A percentile compares a stretch with the other conserved stretches of the same genome.
Conservation (phyloP, 2,329 filamentous ascomycete species). For the Escovopsis weberi region DNA sequence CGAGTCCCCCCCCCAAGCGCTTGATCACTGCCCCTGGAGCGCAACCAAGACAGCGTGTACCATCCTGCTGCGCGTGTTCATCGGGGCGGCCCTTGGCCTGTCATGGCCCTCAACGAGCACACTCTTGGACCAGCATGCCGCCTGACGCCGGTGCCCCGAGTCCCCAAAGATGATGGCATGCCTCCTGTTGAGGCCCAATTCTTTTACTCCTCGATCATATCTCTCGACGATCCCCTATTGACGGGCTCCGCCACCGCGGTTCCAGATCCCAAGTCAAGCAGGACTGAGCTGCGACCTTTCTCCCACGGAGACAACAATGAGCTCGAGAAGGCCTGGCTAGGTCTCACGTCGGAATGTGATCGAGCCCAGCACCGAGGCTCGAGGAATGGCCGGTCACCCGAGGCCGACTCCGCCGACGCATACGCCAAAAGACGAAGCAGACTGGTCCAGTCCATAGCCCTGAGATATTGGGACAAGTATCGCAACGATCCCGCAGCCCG, state of each 20-base stretch:
- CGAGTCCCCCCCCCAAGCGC: no score
- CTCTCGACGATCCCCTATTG: slow-evolving; percentile 81
- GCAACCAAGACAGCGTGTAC: no score
- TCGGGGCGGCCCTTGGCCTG: neutral
- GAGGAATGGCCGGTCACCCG: slow-evolving; percentile 6
- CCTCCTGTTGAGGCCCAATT: slow-evolving; percentile 57
- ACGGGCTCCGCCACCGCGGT: slow-evolving; percentile 38
- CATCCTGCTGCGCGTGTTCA: neutral
- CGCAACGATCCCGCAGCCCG: slow-evolving; percentile 20
- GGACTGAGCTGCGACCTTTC: slow-evolving; percentile 60
- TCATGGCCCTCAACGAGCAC: slow-evolving; percentile 22
- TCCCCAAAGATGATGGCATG: slow-evolving; percentile 28
- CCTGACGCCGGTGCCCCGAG: slow-evolving; percentile 30
- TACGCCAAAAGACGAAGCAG: slow-evolving; percentile 11
- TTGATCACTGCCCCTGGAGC: no score
- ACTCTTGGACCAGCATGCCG: slow-evolving; percentile 47
- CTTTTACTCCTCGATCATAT: slow-evolving; percentile 70
- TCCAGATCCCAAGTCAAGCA: slow-evolving; percentile 36
- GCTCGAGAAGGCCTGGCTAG: slow-evolving; percentile 64
- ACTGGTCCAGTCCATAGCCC: slow-evolving; percentile 29
- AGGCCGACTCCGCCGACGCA: slow-evolving; percentile 19
- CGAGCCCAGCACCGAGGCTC: slow-evolving; percentile 30
- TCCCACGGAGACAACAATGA: slow-evolving; percentile 64
- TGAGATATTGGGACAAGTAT: slow-evolving; percentile 34
- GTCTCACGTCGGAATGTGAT: slow-evolving; percentile 37